Evolutionary conservation across 257 asterid genomes (phyloP), one percentile per base, ranked within the genome.

Genomic region (Plantago major): DNA sequence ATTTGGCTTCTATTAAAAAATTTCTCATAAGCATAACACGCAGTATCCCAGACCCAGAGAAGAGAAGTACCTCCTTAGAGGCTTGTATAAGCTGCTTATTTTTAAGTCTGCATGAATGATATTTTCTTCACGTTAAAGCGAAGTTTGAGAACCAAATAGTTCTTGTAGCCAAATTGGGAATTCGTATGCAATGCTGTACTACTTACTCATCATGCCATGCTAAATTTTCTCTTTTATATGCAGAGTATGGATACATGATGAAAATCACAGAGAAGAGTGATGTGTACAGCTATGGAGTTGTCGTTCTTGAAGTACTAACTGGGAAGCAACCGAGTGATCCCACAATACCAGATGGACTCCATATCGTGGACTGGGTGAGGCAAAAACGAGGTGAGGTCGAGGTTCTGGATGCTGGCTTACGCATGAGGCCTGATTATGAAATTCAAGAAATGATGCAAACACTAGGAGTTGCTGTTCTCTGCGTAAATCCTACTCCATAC

Each of bases 331-430:
- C 97, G 9, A 79, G 82, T 8, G 97, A 89, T 73, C 90, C 95
- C 0, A 84, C 94, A 4, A 86, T 84, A 68, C 91, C 89, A 0
- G 97, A 89, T 10, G 89, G 95, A 45, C 71, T 77, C 16, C 95
- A 89, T 82, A 86, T 89, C 49, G 95, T 86, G 38, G 97, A 86
- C 16, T 89, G 97, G 97, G 84, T 86, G 46, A 71, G 94, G 70
- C 79, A 78, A 33, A 79, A 69, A 50, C 55, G 93, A 33, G 79
- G 73, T 37, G 73, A 70, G 9, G 55, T 44, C 0, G 95, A 82
- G 60, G 80, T 84, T 10, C 60, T 89, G 19, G 88, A 84, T 66
- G 67, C 65, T 11, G 65, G 78, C 71, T 58, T 86, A 51, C 73
- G 67, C 11, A 71, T 65, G 42, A 59, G 80, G 67, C 84, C 95